Evolutionary conservation across 176 grass and related monocot genomes (phyloP), one percentile per base, ranked within the genome.

Genomic region (Microstegium vimineum): DNA sequence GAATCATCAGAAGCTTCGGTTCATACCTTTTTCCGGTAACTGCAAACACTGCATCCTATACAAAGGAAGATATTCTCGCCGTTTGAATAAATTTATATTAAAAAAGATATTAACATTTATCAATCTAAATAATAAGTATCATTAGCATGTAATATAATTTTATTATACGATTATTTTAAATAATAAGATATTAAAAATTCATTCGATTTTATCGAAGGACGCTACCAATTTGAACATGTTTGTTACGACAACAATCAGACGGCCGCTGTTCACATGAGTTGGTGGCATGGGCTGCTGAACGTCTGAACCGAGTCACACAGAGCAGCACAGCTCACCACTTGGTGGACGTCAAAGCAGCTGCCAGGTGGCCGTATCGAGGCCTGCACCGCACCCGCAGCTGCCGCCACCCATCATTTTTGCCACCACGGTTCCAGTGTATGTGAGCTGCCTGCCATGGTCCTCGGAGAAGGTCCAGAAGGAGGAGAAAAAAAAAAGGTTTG

Each of bases 391-490:
- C 82, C 82, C 46, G 71, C 87, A 74, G 88, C 79, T 82, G 60
- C 62, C 83, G 28, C 72, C 88, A 35, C 71, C 78, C 67, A 86
- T 86, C 79, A 74, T 90, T 83, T 86, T 86, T 78, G 79, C 88
- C 83, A 86, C n/a, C 79, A 66, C 83, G 74, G 67, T 61, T 68
- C 66, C 73, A 84, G 89, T 73, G 15, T 80, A 66, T 86, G 32
- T 78, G 74, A 54, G 76, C 69, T 89, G 76, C 69, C 26, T 49
- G 60, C 5, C 25, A 23, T 8, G 18, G 6, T 63, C 6, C 9
- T 59, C 2, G 8, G 2, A 9, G 52, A 1, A 30, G 16, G 16
- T n/a, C n/a, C n/a, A n/a, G n/a, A n/a, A 34, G 18, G 63, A 35
- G 12, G 33, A 66, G 38, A 13, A 18, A 27, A 5, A 62, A 62